Conservation (phyloP, 2,329 filamentous ascomycete species). For the Aureobasidium melanogenum region DNA sequence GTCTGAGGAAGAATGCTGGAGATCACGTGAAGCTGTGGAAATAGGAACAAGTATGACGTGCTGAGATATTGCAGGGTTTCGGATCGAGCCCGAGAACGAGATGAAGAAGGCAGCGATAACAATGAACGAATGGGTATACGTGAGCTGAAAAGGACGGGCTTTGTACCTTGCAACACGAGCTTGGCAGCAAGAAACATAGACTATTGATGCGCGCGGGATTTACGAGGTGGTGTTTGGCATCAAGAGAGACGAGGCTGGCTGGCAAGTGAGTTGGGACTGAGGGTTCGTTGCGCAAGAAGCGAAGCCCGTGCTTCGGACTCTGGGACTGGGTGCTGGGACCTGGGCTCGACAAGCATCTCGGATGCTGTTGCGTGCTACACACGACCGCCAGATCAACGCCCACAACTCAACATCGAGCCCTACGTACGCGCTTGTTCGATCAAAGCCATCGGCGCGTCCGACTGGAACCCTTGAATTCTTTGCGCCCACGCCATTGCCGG, state of each 20-base stretch:
- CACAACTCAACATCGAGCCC: neutral
- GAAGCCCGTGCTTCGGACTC: neutral
- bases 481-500: neutral
- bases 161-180: neutral
- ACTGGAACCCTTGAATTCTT: neutral
- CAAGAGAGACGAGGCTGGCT: neutral
- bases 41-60: neutral
- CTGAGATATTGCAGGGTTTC: neutral
- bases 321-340: neutral
- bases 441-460: neutral
- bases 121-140: neutral
- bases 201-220: neutral
- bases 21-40: neutral
- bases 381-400: neutral
- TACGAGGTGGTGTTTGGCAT: neutral
- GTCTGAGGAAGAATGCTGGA: neutral
- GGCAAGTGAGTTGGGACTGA: neutral
- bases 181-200: neutral
- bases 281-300: neutral
- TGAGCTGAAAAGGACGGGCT: no score
- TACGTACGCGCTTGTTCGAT: neutral
- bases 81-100: neutral
- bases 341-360: neutral
- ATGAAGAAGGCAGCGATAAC: neutral
- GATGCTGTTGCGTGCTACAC: neutral